Evolutionary conservation across 2,329 filamentous ascomycete species (phyloP).

Genomic region (Plenodomus biglobosus): DNA sequence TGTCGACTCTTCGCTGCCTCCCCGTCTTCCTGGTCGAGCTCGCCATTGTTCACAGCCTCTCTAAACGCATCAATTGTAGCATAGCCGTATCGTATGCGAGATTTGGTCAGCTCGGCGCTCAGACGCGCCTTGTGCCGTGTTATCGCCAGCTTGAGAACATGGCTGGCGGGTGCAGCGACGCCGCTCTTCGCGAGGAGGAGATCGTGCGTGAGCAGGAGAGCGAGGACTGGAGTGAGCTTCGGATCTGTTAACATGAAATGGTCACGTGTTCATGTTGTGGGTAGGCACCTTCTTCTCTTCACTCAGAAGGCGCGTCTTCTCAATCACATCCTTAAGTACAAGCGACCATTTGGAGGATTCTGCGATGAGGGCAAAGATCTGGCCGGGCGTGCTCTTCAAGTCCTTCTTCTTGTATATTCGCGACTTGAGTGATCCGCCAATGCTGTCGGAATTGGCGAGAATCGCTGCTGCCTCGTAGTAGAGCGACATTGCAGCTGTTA

Average conservation of each 20-base stretch:
- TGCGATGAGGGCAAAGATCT: slow-evolving; percentile 82
- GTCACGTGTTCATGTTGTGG: neutral
- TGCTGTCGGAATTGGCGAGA: slow-evolving; percentile 63
- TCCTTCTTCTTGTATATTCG: slow-evolving; percentile 74
- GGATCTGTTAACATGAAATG: neutral
- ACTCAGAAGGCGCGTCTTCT: slow-evolving; percentile 73
- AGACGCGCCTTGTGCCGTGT: slow-evolving; percentile 81
- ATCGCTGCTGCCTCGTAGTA: slow-evolving; percentile 88
- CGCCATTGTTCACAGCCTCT: slow-evolving; percentile 55
- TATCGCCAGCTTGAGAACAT: slow-evolving; percentile 74
- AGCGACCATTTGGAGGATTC: slow-evolving; percentile 90
- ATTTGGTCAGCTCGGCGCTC: slow-evolving; percentile 77
- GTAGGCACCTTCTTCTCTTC: slow-evolving; percentile 74
- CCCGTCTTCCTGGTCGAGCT: slow-evolving; percentile 32
- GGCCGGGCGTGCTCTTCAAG: slow-evolving; percentile 74
- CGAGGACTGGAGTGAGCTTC: slow-evolving; percentile 76
- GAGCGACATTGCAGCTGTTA: slow-evolving; percentile 70
- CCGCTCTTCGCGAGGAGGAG: slow-evolving; percentile 78
- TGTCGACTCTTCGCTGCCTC: slow-evolving; percentile 56
- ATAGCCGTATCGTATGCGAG: slow-evolving; percentile 71
- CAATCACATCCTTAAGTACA: slow-evolving; percentile 86
- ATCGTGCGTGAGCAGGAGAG: slow-evolving; percentile 83
- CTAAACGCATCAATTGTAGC: slow-evolving; percentile 68
- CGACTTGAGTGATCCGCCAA: slow-evolving; percentile 83
- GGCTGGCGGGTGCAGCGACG: slow-evolving; percentile 75